Base-by-base conservation (phyloP, 2,329 filamentous ascomycete genomes). In the Trichoderma cornu-damae region DNA sequence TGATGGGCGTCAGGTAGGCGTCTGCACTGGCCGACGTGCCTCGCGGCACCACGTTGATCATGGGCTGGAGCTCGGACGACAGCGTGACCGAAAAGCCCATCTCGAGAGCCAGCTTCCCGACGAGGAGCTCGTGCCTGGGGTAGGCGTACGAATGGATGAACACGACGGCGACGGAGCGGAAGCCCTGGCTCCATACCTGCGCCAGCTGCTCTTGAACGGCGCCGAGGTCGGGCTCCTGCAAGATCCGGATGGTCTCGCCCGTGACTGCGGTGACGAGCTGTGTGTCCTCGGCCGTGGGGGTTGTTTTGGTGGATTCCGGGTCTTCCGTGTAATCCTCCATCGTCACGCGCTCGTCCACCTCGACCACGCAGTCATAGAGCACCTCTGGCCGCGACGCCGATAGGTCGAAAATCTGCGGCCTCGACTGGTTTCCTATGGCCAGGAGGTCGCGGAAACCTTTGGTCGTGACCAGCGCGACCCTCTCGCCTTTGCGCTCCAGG, bases 251-350 rank as follows among this genome's bases (percentile, higher is more conserved):
- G 0, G 84, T 79, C 70, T 91, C 87, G 0, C 85, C 84, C 0
- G 85, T 85, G 9, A 89, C 73, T 2, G 86, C 87, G 28, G 77
- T 77, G 3, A 89, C 81, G 1, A 96, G 77, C 1, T 87, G 67
- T n/a, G 80, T 72, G 1, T 77, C 74, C 32, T 79, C 67, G 14
- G 75, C 69, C 2, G 77, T 77, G 2, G 80, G 70, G 0, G 82
- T 82, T 2, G 60, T 61, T 3, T 59, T 26, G 46, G 38, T 51
- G 0, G 64, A 61, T 38, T 80, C 75, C 0, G 87, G 87, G 58
- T 90, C 85, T 66, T 90, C 86, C 0, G 85, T 83, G 61, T 88
- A 89, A 61, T 88, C 85, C 62, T 90, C 87, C 47, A 90, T 72
- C 0, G 87, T 89, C 4, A 90, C 84, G 32, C 87, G 76, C 72